Conservation (phyloP, 1,284 basidiomycete genomes). For the Anthracocystis setariae region DNA sequence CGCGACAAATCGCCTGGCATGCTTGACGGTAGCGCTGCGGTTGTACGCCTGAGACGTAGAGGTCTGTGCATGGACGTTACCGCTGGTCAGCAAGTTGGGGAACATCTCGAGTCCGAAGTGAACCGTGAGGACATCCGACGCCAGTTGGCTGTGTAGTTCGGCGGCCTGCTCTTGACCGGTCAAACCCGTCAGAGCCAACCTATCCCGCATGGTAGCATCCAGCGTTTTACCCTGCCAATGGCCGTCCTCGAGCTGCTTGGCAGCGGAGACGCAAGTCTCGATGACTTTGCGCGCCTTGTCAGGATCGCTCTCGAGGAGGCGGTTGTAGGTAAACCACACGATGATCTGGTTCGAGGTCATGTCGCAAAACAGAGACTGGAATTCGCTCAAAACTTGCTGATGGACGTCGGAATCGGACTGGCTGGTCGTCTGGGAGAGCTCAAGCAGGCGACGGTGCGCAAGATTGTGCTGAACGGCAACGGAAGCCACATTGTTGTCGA, state of each 20-base stretch:
- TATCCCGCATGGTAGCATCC: not conserved
- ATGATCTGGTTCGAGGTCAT: slow-evolving; percentile 41
- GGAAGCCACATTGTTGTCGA: slow-evolving; percentile 31
- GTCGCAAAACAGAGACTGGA: slow-evolving; percentile 23
- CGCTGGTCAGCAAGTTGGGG: slow-evolving; percentile 15
- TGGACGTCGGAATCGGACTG: not conserved
- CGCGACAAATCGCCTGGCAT: slow-evolving; percentile 29
- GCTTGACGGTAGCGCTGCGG: slow-evolving; percentile 11
- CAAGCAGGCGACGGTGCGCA: slow-evolving; percentile 24
- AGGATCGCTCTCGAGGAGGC: slow-evolving; percentile 1
- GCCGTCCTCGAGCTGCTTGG: slow-evolving; percentile 17
- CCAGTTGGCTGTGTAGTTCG: slow-evolving; percentile 14
- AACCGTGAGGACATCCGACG: slow-evolving; percentile 30
- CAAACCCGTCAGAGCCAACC: slow-evolving; percentile 17
- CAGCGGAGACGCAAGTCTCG: not conserved
- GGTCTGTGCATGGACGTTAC: slow-evolving; percentile 28
- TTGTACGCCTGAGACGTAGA: slow-evolving; percentile 26
- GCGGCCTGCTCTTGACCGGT: slow-evolving; percentile 5
- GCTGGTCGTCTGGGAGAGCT: slow-evolving; percentile 4
- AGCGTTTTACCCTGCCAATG: slow-evolving; percentile 12
- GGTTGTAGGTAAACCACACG: slow-evolving; percentile 9
- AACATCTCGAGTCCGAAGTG: slow-evolving; percentile 31
- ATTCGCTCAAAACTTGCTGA: slow-evolving; percentile 16
- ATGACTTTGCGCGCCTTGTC: slow-evolving; percentile 16
- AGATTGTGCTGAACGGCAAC: slow-evolving; percentile 29